Conservation (phyloP, 129 eudicot genomes). For the Chrysanthemum lavandulifolium region DNA sequence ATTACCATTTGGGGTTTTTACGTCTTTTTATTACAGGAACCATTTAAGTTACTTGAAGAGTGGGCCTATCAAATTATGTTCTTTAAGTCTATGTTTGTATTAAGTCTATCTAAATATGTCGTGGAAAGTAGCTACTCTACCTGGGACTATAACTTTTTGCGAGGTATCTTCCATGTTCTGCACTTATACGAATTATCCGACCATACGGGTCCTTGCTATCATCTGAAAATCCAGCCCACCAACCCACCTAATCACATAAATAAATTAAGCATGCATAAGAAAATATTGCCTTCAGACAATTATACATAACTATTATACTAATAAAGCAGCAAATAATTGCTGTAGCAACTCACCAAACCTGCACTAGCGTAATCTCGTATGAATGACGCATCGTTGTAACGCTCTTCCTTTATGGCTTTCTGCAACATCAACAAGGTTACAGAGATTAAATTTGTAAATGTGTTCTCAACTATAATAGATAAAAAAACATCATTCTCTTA, state of each 20-base stretch:
- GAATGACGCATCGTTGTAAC: constrained; percentile 80
- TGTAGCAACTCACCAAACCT: constrained; percentile 71
- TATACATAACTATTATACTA: neutral
- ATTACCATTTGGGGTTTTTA: too few species aligned
- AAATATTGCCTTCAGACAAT: constrained; percentile 9
- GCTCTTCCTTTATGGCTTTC: constrained; percentile 87
- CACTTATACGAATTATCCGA: constrained; percentile 79
- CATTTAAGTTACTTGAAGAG: too few species aligned
- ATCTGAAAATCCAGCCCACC: constrained; percentile 99
- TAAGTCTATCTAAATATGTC: neutral
- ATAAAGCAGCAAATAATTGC: neutral
- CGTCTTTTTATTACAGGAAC: too few species aligned
- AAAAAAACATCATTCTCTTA: constrained; percentile 28
- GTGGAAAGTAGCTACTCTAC: constrained; percentile 39
- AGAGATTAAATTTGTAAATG: neutral
- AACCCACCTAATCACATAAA: constrained; percentile 68
- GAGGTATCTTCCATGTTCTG: constrained; percentile 92
- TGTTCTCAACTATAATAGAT: neutral
- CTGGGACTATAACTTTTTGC: constrained; percentile 93
- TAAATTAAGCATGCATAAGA: neutral
- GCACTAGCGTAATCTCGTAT: constrained; percentile 85
- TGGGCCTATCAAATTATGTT: too few species aligned
- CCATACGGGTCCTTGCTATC: constrained; percentile 83
- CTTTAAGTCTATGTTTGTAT: too few species aligned
- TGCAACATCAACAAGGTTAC: constrained; percentile 30